These are phyloP conservation scores for Taphrina deformans DNA, from an alignment of 1,139 yeast species.

Conservation along the genomic window DNA sequence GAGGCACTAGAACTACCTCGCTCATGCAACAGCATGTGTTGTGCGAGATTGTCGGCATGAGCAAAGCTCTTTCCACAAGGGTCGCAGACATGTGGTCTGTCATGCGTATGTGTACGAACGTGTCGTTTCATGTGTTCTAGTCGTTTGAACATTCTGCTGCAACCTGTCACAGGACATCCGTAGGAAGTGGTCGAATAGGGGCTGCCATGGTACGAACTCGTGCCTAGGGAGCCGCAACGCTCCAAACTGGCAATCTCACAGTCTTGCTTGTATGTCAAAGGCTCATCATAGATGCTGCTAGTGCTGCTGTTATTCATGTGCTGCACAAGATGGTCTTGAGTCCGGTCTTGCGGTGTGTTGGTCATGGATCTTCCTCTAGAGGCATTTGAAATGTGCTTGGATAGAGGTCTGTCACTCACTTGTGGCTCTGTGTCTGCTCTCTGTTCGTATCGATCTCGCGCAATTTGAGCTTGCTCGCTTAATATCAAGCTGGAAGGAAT, in stretches of 20 bases:
- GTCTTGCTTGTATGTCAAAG: neutral
- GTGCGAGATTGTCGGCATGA: slow-evolving; percentile 18
- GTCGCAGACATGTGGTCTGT: slow-evolving; percentile 21
- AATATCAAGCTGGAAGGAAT: slow-evolving; percentile 13
- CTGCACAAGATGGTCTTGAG: neutral
- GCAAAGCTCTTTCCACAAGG: slow-evolving; percentile 21
- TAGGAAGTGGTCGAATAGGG: slow-evolving; percentile 19
- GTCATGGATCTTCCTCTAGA: neutral
- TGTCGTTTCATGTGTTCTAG: slow-evolving; percentile 29
- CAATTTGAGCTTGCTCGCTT: neutral
- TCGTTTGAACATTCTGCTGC: slow-evolving; percentile 20
- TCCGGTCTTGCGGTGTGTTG: neutral
- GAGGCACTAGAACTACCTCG: slow-evolving; percentile 4
- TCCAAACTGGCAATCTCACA: neutral
- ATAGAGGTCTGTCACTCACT: neutral
- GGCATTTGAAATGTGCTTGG: neutral
- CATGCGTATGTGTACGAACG: slow-evolving; percentile 27
- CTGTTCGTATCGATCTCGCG: neutral
- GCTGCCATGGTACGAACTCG: neutral
- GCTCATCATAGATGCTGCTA: neutral
- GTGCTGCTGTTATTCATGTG: neutral
- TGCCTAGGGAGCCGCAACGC: neutral
- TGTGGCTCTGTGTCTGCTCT: slow-evolving; percentile 1
- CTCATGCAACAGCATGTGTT: slow-evolving; percentile 20
- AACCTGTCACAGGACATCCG: slow-evolving; percentile 18